These are phyloP conservation scores for Leccinum obscurum DNA, from an alignment of 768 basidiomycete genomes.

Conservation along the genomic window DNA sequence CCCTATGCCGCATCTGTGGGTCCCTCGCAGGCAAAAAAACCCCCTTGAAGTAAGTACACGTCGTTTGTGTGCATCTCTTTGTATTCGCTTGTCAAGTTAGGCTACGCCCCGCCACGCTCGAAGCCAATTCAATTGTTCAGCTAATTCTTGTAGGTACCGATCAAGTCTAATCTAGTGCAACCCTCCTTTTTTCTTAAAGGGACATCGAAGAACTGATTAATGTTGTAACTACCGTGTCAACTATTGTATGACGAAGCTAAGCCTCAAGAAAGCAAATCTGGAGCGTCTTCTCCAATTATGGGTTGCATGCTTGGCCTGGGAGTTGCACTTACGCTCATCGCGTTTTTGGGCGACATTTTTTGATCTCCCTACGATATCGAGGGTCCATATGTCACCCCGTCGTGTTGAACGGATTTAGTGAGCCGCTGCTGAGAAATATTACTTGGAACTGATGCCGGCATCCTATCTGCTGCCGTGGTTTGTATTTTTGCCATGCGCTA, in stretches of 20 bases:
- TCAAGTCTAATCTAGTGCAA: conserved; percentile 3
- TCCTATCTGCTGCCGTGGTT: conserved; percentile 7
- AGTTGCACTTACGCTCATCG: background rate
- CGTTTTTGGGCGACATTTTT: background rate
- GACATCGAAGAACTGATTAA: background rate
- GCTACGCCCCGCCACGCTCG: background rate
- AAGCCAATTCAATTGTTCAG: background rate
- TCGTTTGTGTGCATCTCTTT: background rate
- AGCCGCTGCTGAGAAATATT: background rate
- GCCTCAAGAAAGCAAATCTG: background rate
- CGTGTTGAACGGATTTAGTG: conserved; percentile 1
- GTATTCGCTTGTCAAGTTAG: background rate
- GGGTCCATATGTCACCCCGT: conserved; percentile 1
- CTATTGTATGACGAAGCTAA: conserved; percentile 1
- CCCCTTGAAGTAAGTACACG: too few relatives aligned
- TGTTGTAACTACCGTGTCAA: background rate
- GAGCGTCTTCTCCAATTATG: background rate
- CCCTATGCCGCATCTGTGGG: background rate
- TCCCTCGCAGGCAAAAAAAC: background rate
- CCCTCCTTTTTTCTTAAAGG: background rate
- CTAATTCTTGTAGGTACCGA: background rate
- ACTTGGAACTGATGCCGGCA: conserved; percentile 13
- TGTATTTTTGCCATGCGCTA: background rate
- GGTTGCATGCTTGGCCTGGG: background rate
- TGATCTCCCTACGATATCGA: background rate